Conservation (phyloP, 208 protist genomes). For the Trypanosoma caninum region DNA sequence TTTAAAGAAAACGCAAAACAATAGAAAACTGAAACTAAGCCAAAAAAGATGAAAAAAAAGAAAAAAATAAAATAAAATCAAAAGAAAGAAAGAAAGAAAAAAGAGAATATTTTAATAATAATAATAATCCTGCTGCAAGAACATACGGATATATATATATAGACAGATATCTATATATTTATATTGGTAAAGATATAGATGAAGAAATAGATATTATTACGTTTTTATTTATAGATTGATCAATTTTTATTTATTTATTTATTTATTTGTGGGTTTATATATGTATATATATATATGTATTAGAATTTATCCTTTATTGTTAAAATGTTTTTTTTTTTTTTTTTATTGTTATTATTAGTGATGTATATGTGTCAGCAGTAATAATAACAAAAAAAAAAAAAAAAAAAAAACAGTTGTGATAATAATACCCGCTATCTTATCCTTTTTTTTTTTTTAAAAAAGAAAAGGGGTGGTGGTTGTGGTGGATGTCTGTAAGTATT, state of each 20-base stretch:
- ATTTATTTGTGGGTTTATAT: too few species aligned
- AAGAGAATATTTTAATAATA: too few species aligned
- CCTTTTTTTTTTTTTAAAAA: background rate
- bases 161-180: too few species aligned
- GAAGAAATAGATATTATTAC: too few species aligned
- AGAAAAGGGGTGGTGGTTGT: background rate
- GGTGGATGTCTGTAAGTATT: background rate
- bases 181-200: too few species aligned
- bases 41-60: background rate
- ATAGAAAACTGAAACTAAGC: background rate
- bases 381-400: conserved; percentile 12
- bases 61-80: background rate
- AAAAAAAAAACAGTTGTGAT: background rate
- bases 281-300: too few species aligned
- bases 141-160: too few species aligned
- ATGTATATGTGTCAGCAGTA: background rate
- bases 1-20: background rate
- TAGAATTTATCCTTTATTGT: too few species aligned
- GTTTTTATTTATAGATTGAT: too few species aligned
- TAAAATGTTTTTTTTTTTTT: too few species aligned
- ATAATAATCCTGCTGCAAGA: too few species aligned
- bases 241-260: too few species aligned
- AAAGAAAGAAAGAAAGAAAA: background rate
- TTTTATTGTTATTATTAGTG: background rate
- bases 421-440: background rate